phyloP scores from a whole-genome alignment of 116 monocot genomes.

The Cymodocea nodosa region DNA sequence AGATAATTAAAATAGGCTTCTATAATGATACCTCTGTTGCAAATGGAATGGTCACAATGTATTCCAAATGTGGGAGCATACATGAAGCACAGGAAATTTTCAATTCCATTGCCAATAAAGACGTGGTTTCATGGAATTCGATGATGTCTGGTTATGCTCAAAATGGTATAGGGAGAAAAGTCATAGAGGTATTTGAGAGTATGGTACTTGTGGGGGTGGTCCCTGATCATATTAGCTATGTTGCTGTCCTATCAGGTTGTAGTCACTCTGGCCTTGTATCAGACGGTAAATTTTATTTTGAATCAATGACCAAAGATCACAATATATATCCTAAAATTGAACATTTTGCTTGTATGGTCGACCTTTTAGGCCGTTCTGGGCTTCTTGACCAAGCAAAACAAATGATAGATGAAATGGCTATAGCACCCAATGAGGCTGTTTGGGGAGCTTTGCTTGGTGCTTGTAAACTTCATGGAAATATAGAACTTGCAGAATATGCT shows the following conservation, averaged over 20 bases:
- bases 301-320: slow-evolving; percentile 44
- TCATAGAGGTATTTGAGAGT: slow-evolving; percentile 50
- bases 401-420: slow-evolving; percentile 57
- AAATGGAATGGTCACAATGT: slow-evolving; percentile 66
- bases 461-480: slow-evolving; percentile 59
- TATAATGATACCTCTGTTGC: slow-evolving; percentile 41
- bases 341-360: slow-evolving; percentile 87
- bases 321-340: slow-evolving; percentile 46
- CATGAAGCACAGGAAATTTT: slow-evolving; percentile 47
- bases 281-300: slow-evolving; percentile 71
- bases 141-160: slow-evolving; percentile 89
- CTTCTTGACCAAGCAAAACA: slow-evolving; percentile 51
- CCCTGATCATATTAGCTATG: slow-evolving; percentile 40
- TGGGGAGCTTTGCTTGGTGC: slow-evolving; percentile 85
- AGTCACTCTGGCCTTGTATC: slow-evolving; percentile 70
- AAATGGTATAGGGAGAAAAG: slow-evolving; percentile 67
- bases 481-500: slow-evolving; percentile 51
- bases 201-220: slow-evolving; percentile 30
- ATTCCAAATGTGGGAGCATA: slow-evolving; percentile 76
- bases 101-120: slow-evolving; percentile 49
- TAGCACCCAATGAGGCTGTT: slow-evolving; percentile 44
- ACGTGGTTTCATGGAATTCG: slow-evolving; percentile 82
- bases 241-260: slow-evolving; percentile 74
- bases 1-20: slow-evolving; percentile 32
- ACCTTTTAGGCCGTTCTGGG: slow-evolving; percentile 76